These are phyloP conservation scores for Vitis labrusca DNA, from an alignment of 164 flowering plant genomes.

Conservation along the genomic window DNA sequence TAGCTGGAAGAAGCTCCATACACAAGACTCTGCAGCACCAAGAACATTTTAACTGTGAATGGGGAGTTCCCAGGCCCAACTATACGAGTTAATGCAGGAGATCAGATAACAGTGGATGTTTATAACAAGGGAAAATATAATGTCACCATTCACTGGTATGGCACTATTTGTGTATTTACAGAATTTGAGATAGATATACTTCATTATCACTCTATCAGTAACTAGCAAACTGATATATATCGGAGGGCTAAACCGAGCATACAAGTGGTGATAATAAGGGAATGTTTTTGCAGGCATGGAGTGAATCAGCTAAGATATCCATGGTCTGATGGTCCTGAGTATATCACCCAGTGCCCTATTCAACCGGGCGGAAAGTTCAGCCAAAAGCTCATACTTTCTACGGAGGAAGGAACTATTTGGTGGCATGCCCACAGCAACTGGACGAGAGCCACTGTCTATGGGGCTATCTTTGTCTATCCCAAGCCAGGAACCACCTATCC, in stretches of 20 bases:
- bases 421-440: slow-evolving; percentile 69
- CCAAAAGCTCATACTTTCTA: slow-evolving; percentile 26
- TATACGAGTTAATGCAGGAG: slow-evolving; percentile 12
- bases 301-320: slow-evolving; percentile 50
- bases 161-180: no score
- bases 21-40: slow-evolving; percentile 27
- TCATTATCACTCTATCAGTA: not conserved
- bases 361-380: slow-evolving; percentile 36
- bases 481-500: slow-evolving; percentile 26
- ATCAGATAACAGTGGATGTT: slow-evolving; percentile 17
- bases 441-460: slow-evolving; percentile 49
- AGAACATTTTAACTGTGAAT: slow-evolving; percentile 26
- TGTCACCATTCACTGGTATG: slow-evolving; percentile 26
- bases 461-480: slow-evolving; percentile 34
- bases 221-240: no score
- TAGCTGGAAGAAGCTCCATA: slow-evolving; percentile 24
- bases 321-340: slow-evolving; percentile 58
- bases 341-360: slow-evolving; percentile 54
- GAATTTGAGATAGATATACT: no score
- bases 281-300: slow-evolving; percentile 32
- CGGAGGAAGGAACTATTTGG: slow-evolving; percentile 57
- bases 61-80: slow-evolving; percentile 33
- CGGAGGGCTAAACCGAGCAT: no score
- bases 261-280: not conserved
- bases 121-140: slow-evolving; percentile 11